Evolutionary conservation across 257 asterid species (phyloP), one percentile per base, ranked within the genome.

Genomic region (Solanum appendiculatum): DNA sequence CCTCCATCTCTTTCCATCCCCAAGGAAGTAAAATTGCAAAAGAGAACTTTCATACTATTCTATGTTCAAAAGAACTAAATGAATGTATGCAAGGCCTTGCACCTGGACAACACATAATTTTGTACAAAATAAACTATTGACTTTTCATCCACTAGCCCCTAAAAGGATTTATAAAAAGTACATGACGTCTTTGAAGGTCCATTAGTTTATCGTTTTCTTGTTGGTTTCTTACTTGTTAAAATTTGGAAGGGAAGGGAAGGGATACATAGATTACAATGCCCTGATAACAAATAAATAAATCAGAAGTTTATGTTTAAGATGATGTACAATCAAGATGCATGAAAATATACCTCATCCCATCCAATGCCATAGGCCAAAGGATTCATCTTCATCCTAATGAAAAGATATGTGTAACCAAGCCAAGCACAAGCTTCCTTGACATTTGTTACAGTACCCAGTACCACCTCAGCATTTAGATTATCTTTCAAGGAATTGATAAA

Each of bases 361-460:
- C 98, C 98, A 85, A 97, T 94, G 73, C 99, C 99, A 89, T 97
- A 97, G 46, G 98, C 98, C 93, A 97, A 91, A 75, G 99, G 99
- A 90, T 97, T 97, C 96, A 93, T 94, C 92, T 92, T 97, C 99
- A 97, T 97, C 92, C 99, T 93, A 90, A 95, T 97, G 90, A 94
- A 95, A 86, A 97, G 99, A 90, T 97, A 97, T 42, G 99, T 97
- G 87, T 97, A 97, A 51, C 99, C 98, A 82, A 97, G 96, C 99
- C 99, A 97, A 81, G 99, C 98, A 93, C 99, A 97, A 88, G 99
- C 99, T 92, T 97, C 99, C 94, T 97, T 97, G 64, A 97, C 98
- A 91, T 97, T 97, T 86, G 99, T 95, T 90, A 97, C 99, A 73
- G 99, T 97, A 86, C 99, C 99, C 88, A 95, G 92, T 90, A 98